phyloP scores from a whole-genome alignment of 345 rosid genomes.

The Ailanthus altissimus region DNA sequence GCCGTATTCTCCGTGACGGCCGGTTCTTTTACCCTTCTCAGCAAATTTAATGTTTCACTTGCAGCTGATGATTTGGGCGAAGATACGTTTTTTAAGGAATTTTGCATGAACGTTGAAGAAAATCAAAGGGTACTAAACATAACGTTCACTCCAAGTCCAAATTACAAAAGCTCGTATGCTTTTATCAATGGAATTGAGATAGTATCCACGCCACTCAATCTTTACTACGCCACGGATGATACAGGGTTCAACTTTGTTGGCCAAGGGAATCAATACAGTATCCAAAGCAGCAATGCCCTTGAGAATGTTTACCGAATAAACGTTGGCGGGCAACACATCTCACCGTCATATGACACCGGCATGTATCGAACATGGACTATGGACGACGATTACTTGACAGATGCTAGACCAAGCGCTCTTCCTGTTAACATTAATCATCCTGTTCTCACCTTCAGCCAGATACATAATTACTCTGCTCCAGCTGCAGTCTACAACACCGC shows the following conservation, averaged over 20 bases:
- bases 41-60: neutral
- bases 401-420: neutral
- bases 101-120: neutral
- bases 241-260: neutral
- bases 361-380: slow-evolving; percentile 38
- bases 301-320: slow-evolving; percentile 39
- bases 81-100: neutral
- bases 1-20: slow-evolving; percentile 28
- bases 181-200: slow-evolving; percentile 15
- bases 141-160: slow-evolving; percentile 12
- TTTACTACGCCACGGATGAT: neutral
- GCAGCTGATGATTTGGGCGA: neutral
- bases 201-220: slow-evolving; percentile 10
- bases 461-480: slow-evolving; percentile 37
- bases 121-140: neutral
- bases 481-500: slow-evolving; percentile 26
- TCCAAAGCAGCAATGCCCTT: slow-evolving; percentile 10
- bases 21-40: slow-evolving; percentile 17
- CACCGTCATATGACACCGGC: neutral
- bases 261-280: neutral
- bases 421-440: rapidly evolving
- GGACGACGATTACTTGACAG: neutral
- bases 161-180: neutral
- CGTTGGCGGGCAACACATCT: neutral
- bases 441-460: neutral